Base-by-base conservation (phyloP, 164 flowering plant species). In the Vitis riparia region DNA sequence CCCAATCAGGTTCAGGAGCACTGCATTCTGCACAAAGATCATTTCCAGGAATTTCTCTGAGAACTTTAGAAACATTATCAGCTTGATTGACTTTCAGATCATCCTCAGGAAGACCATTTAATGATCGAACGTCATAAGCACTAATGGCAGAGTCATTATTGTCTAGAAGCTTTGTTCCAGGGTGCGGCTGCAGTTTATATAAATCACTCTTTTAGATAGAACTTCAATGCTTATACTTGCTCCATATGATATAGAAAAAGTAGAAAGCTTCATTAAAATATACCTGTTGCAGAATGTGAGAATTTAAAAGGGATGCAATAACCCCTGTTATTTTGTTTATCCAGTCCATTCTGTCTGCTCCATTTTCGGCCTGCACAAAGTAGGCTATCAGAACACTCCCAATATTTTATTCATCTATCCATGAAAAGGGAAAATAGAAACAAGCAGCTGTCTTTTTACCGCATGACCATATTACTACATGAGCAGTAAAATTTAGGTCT, bases 1-100 rank as follows among this genome's bases (percentile, higher is more conserved):
- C 97, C 98, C 99, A 94, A 61, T 92, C 97, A 59, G 99, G 99
- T 29, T 84, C 94, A 55, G 90, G 81, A 76, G 94, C 78, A 76
- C 88, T 58, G 63, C 99, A 94, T 75, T 94, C 99, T 71, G 97
- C 97, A 80, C 99, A 94, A 48, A 79, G 74, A 77, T 90, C 88
- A 86, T 94, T 94, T 70, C 99, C 99, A 60, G 91, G 87, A 68
- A 94, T 80, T 73, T 76, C 80, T 73, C 96, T 82, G 62, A 94
- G 88, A 62, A 78, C 70, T 48, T 32, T 72, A 49, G 83, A 85
- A 70, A 89, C 92, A 71, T 73, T 65, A 76, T 82, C 89, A 14
- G 59, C 79, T 70, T 61, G 74, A 69, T 77, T 75, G 51, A 71
- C 65, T 70, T 78, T 77, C 62, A 63, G 9, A 58, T 71, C 83